These are phyloP conservation scores for Nematocida ironsii DNA, from an alignment of 371 early-diverging fungal genomes.

Conservation along the genomic window DNA sequence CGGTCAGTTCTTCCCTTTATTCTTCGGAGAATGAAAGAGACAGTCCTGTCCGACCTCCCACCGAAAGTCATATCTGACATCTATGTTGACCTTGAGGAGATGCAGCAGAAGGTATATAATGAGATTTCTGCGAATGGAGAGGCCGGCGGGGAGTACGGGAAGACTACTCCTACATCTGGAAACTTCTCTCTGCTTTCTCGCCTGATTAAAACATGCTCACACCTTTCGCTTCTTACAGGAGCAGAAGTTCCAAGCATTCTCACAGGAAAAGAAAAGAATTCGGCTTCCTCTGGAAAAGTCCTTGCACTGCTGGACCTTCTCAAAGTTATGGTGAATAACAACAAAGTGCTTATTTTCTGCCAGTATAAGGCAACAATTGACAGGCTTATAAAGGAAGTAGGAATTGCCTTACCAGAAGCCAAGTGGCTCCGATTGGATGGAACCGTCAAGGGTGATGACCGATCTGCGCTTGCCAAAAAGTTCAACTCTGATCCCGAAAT, in stretches of 20 bases:
- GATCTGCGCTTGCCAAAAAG: conserved; percentile 81
- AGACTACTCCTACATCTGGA: conserved; percentile 22
- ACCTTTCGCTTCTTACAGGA: conserved; percentile 13
- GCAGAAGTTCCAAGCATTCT: conserved; percentile 6
- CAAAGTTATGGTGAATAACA: conserved; percentile 74
- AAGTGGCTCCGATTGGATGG: conserved; percentile 90
- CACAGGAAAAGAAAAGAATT: conserved; percentile 17
- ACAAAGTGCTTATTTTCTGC: conserved; percentile 90
- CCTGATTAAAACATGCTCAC: conserved; percentile 51
- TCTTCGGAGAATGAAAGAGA: conserved; percentile 89
- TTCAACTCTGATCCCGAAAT: conserved; percentile 93
- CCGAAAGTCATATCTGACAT: conserved; percentile 97
- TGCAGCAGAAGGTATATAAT: conserved; percentile 79
- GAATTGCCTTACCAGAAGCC: conserved; percentile 13
- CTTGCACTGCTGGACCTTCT: conserved; percentile 83
- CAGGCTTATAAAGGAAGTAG: conserved; percentile 77
- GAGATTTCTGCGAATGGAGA: conserved; percentile 73
- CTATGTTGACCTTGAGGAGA: conserved; percentile 83
- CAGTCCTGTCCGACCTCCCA: conserved; percentile 92
- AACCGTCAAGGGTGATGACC: conserved; percentile 76
- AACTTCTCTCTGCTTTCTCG: conserved; percentile 39
- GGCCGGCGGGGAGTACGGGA: conserved; percentile 39
- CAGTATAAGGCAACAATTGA: conserved; percentile 92
- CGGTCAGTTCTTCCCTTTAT: conserved; percentile 92
- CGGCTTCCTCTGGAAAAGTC: conserved; percentile 69